Percentiles rank a stretch among this genome's conserved stretches.
phyloP scores from a whole-genome alignment of 2,329 filamentous ascomycete species.

The Diaporthe vaccinii region DNA sequence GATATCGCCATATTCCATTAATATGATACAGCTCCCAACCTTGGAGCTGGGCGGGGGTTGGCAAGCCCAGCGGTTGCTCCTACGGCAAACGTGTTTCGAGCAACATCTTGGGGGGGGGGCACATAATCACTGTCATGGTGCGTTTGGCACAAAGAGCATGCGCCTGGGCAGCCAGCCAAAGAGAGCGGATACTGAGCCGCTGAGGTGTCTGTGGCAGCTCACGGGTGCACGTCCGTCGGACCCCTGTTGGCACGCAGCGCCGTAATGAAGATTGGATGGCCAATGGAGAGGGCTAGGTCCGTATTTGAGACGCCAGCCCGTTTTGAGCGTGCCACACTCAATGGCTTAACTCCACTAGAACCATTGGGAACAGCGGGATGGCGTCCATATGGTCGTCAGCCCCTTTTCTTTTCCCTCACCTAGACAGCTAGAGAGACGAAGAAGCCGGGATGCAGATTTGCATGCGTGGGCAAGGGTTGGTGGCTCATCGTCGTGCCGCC shows the following conservation, averaged over 20 bases:
- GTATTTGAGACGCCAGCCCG: conserved; percentile 32
- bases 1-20: conserved; percentile 17
- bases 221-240: conserved; percentile 5
- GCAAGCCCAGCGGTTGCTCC: conserved; percentile 16
- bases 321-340: conserved; percentile 32
- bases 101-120: background rate
- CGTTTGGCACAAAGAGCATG: background rate
- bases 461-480: conserved; percentile 18
- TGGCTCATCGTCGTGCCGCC: background rate
- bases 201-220: background rate
- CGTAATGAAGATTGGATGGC: conserved; percentile 3
- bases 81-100: conserved; percentile 6
- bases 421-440: background rate
- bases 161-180: conserved; percentile 15
- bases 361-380: conserved; percentile 17
- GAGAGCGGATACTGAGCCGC: background rate
- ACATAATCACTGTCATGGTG: background rate
- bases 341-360: conserved; percentile 19
- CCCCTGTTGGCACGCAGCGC: conserved; percentile 17
- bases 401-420: conserved; percentile 5
- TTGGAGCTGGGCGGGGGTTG: conserved; percentile 1
- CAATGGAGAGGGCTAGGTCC: conserved; percentile 29
- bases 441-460: background rate
- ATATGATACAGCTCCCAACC: conserved; percentile 22
- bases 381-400: conserved; percentile 10